Evolutionary conservation across 2,329 filamentous ascomycete species (phyloP).

Genomic region (Pseudogymnoascus sp.): DNA sequence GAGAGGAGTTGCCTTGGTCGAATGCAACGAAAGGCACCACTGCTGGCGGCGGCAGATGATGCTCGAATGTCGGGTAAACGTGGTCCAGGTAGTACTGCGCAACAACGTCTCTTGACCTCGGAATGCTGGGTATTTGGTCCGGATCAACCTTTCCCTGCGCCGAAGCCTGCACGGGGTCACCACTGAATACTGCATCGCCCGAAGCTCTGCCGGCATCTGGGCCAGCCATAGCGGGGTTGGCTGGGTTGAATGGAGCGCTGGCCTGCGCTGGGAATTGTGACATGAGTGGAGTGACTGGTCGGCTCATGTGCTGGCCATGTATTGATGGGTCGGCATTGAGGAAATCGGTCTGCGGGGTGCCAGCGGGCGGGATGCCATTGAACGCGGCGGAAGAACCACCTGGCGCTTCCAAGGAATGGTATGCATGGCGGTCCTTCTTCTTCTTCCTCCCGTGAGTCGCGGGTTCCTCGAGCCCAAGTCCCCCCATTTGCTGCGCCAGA

Average conservation of each 20-base stretch:
- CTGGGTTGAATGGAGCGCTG: conserved; percentile 42
- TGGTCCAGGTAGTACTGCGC: conserved; percentile 80
- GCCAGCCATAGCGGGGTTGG: conserved; percentile 31
- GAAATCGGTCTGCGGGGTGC: conserved; percentile 47
- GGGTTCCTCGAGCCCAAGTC: conserved; percentile 55
- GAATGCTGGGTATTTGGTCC: conserved; percentile 88
- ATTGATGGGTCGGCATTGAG: conserved; percentile 45
- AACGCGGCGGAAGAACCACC: conserved; percentile 59
- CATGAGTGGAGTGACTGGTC: conserved; percentile 35
- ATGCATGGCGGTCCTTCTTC: conserved; percentile 93
- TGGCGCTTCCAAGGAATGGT: conserved; percentile 74
- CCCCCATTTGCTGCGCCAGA: conserved; percentile 67
- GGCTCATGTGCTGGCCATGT: conserved; percentile 39
- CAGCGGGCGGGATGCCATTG: conserved; percentile 56
- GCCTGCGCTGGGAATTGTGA: conserved; percentile 56
- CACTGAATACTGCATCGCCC: conserved; percentile 29
- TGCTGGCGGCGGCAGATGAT: conserved; percentile 82
- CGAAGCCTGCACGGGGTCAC: conserved; percentile 47
- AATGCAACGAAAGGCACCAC: conserved; percentile 84
- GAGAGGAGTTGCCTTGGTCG: conserved; percentile 93
- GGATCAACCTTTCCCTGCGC: conserved; percentile 73
- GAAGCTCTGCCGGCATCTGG: conserved; percentile 11
- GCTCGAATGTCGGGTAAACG: conserved; percentile 92
- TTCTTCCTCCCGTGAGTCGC: conserved; percentile 51
- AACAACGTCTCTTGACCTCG: conserved; percentile 70